Evolutionary conservation across 495 filamentous ascomycete species (phyloP).

Genomic region (Talaromyces stipitatus): DNA sequence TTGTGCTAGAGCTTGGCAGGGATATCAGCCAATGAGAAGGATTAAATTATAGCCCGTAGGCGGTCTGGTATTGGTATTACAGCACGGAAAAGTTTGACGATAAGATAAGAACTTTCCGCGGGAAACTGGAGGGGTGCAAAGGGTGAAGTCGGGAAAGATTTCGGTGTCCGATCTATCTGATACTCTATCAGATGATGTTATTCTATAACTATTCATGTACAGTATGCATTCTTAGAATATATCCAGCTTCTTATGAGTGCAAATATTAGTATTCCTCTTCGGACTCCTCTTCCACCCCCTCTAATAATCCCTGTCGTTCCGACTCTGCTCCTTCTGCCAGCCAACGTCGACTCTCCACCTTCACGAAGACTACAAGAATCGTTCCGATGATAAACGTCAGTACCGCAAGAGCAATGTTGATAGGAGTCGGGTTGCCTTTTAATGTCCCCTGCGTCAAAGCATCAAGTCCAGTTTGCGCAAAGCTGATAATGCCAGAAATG

Average conservation of each 20-base stretch:
- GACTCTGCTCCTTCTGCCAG: constrained; percentile 13
- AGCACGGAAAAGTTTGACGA: background rate
- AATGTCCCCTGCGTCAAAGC: constrained; percentile 70
- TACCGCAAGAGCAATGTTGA: constrained; percentile 61
- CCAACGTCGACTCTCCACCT: constrained; percentile 20
- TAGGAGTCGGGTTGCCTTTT: constrained; percentile 63
- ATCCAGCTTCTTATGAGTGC: background rate
- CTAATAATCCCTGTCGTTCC: constrained; percentile 21
- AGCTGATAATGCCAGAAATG: constrained; percentile 75
- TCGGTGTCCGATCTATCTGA: constrained; percentile 1
- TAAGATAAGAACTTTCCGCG: constrained; percentile 7
- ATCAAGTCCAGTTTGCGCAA: constrained; percentile 75
- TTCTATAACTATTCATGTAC: background rate
- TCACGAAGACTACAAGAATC: constrained; percentile 52
- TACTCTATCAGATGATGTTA: background rate
- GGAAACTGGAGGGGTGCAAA: constrained; percentile 3
- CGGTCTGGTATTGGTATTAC: constrained; percentile 5
- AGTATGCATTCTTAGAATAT: background rate
- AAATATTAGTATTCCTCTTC: constrained; percentile 13
- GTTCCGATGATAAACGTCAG: constrained; percentile 55
- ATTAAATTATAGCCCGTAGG: too few species aligned
- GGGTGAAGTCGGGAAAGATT: constrained; percentile 3
- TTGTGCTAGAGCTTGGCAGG: background rate
- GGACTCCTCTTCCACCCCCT: constrained; percentile 21
- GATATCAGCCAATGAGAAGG: background rate